A percentile compares a stretch with the other conserved stretches of the same genome.
These are phyloP conservation scores for Pisolithus thermaeus DNA, from an alignment of 1,284 basidiomycete species.

Conservation along the genomic window DNA sequence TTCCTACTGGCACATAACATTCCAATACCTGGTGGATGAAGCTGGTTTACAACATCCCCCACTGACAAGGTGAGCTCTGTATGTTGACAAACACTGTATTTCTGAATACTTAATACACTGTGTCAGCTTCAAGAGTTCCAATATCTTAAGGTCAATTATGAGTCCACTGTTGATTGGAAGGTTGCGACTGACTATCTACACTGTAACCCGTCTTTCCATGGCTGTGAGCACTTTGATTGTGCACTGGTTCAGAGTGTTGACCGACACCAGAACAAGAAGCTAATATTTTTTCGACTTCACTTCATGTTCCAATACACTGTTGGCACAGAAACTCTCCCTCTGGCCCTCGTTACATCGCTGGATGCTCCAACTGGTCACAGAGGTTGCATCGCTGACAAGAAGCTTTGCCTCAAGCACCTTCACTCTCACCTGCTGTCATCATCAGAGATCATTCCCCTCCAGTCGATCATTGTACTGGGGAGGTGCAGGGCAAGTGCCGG, in stretches of 20 bases:
- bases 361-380: conserved; percentile 5
- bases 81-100: too few relatives aligned
- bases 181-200: conserved; percentile 12
- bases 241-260: conserved; percentile 20
- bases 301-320: conserved; percentile 22
- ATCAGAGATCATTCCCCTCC: conserved; percentile 21
- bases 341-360: conserved; percentile 25
- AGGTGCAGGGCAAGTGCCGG: too few relatives aligned
- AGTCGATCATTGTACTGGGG: too few relatives aligned
- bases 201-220: conserved; percentile 28
- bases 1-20: too few relatives aligned
- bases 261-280: neutral
- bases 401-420: conserved; percentile 17
- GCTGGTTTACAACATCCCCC: too few relatives aligned
- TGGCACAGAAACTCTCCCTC: conserved; percentile 9
- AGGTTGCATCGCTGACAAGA: conserved; percentile 13
- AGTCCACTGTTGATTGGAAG: too few relatives aligned
- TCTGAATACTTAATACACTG: too few relatives aligned
- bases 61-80: too few relatives aligned
- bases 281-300: conserved; percentile 22
- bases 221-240: conserved; percentile 24
- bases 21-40: too few relatives aligned
- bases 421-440: conserved; percentile 2
- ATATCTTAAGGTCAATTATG: too few relatives aligned
- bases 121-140: too few relatives aligned